Base-by-base conservation (phyloP, 768 basidiomycete genomes). In the Russula sp. region DNA sequence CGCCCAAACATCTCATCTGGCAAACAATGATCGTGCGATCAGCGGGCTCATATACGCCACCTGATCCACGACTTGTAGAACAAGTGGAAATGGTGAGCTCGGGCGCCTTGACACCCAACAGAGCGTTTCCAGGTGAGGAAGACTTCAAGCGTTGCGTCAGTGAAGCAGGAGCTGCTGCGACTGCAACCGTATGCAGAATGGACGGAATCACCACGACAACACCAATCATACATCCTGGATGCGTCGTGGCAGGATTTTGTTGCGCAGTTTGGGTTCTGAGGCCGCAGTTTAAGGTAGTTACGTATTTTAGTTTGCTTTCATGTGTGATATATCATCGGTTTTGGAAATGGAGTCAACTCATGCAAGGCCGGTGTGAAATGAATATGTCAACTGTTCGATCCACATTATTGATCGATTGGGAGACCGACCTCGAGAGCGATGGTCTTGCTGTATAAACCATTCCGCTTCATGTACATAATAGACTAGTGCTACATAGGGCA, bases 211-310 rank as follows among this genome's bases (percentile, higher is more conserved):
- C 20, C 16, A n/a, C n/a, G n/a, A 34, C 34, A 35, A 35, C 50
- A 52, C n/a, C n/a, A n/a, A 11, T 66, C 75, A 14, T 76, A 77
- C 1, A 74, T 77, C 35, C 66, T 87, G 57, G 84, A 88, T 67
- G 73, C 84, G 18, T 79, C 83, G 0, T 88, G 86, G 85, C 81
- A 83, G 69, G 80, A 76, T 63, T 84, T 88, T 46, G 81, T 85
- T 47, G 83, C 87, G 69, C 86, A 88, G 65, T 74, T 88, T 46
- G 86, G 86, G 2, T 79, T 79, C 62, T 77, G 60, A 71, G 29
- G 45, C 7, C 18, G n/a, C 43, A n/a, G n/a, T 39, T 22, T 55
- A n/a, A n/a, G n/a, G n/a, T n/a, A n/a, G 14, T 55, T 55, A 20
- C 18, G 42, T 32, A 25, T 39, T 54, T 54, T 42, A 53, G 22